phyloP scores from a whole-genome alignment of 805 yeast species.

The Pichia gijzeniarum region DNA sequence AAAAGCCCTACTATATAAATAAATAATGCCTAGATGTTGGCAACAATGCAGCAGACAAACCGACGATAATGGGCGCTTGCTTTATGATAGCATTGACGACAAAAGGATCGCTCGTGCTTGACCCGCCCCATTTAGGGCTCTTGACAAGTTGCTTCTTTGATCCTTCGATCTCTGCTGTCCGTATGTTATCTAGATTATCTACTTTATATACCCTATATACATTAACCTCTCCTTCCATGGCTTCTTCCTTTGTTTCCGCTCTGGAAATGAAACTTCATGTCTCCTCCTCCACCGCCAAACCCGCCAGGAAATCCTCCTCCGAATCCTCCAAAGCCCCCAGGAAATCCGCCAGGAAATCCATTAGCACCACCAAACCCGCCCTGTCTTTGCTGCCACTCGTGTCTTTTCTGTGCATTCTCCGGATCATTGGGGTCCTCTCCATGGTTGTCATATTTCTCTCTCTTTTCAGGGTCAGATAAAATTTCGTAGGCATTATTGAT shows the following conservation, averaged over 20 bases:
- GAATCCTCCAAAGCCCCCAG: not conserved
- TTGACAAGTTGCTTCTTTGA: too few species aligned
- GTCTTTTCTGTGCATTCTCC: conserved; percentile 7
- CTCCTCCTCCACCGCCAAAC: not conserved
- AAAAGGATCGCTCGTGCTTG: too few species aligned
- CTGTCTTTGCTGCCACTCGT: conserved; percentile 12
- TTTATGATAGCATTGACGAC: too few species aligned
- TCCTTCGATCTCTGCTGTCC: too few species aligned
- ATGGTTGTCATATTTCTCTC: conserved; percentile 53
- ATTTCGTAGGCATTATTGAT: conserved; percentile 92
- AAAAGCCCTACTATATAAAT: too few species aligned
- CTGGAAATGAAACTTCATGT: not conserved
- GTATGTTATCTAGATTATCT: too few species aligned
- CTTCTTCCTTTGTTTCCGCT: not conserved
- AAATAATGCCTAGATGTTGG: too few species aligned
- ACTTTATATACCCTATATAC: too few species aligned
- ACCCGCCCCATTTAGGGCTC: too few species aligned
- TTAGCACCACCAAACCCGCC: conserved; percentile 8
- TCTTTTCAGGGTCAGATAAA: conserved; percentile 57
- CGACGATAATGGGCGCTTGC: too few species aligned
- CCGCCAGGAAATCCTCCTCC: not conserved
- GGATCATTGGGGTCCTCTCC: conserved; percentile 25
- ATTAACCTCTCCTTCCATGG: too few species aligned
- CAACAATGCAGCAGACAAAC: too few species aligned
- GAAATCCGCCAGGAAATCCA: not conserved